Base-by-base conservation (phyloP, 257 asterid genomes). In the Ehretia macrophylla region DNA sequence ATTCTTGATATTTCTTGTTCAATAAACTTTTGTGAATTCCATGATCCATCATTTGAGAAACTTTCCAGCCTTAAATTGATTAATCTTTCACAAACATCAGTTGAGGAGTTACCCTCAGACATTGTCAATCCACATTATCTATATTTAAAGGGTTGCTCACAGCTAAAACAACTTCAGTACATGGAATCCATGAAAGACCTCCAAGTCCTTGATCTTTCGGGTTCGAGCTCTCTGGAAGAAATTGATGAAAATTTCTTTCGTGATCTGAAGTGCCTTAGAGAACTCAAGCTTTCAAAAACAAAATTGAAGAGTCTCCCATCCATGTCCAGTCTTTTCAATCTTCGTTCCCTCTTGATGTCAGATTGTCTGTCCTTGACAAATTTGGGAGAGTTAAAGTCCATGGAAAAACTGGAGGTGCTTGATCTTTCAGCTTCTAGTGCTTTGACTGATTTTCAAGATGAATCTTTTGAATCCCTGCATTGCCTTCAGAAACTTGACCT, bases 121-220 rank as follows among this genome's bases (percentile, higher is more conserved):
- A n/a, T 74, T 42, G 53, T 63, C 14, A 58, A 32, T 18, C 80
- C 72, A 4, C 61, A 59, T 1, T 64, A 51, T 48, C 62, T 78
- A 5, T 19, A 58, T n/a, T n/a, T 63, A 4, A 56, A 21, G 1
- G 21, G 49, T 10, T 78, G 84, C 60, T 40, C 17, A 14, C 13
- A 22, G 51, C 67, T 78, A 53, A 60, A 44, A 52, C 69, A 60
- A 32, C 63, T 78, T 12, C 61, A 67, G 17, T 71, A 67, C 11
- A 8, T 66, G 0, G 72, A 49, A 19, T 50, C 50, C 22, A 54
- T 71, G 35, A 1, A 10, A 2, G 59, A 51, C 19, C 69, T 65
- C 44, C 58, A 68, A 56, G 72, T 58, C 44, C 75, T 78, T 32
- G 60, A 74, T 48, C 65, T 78, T 68, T 74, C 84, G 1, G 76